Evolutionary conservation across 768 basidiomycete genomes (phyloP).

Genomic region (Sporobolomyces roseus): DNA sequence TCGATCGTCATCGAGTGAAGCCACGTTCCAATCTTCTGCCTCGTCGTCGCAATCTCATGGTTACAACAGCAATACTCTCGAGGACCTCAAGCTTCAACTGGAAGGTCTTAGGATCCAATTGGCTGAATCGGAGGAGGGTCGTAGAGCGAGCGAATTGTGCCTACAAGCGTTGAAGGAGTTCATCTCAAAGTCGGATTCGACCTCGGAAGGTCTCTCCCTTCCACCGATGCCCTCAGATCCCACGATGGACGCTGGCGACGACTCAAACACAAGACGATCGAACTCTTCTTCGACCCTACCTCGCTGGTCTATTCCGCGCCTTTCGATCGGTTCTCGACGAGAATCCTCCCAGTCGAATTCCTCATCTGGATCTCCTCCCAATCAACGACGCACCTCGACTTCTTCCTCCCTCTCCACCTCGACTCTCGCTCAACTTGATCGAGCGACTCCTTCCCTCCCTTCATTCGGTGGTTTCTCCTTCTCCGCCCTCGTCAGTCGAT

Average conservation of each 20-base stretch:
- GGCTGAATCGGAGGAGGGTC: slow-evolving; percentile 72
- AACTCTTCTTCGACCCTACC: slow-evolving; percentile 3
- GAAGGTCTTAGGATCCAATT: slow-evolving; percentile 66
- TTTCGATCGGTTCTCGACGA: slow-evolving; percentile 20
- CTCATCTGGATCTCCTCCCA: background rate
- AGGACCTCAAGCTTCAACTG: slow-evolving; percentile 58
- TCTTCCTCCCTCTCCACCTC: slow-evolving; percentile 15
- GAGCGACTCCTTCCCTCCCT: slow-evolving; percentile 14
- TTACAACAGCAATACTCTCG: slow-evolving; percentile 47
- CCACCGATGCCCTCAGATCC: slow-evolving; percentile 51
- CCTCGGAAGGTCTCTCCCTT: slow-evolving; percentile 44
- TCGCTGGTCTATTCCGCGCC: slow-evolving; percentile 34
- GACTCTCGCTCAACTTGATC: background rate
- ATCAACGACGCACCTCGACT: background rate
- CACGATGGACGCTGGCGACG: slow-evolving; percentile 41
- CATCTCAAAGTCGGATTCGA: slow-evolving; percentile 45
- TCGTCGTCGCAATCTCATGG: background rate
- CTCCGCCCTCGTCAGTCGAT: slow-evolving; percentile 21
- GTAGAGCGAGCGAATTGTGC: slow-evolving; percentile 80
- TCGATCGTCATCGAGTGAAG: slow-evolving; percentile 20
- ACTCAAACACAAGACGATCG: background rate
- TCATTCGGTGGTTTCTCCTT: slow-evolving; percentile 39
- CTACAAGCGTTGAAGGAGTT: slow-evolving; percentile 74
- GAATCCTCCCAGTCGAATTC: slow-evolving; percentile 12
- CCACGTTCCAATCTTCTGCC: background rate